Conservation (phyloP, 768 basidiomycete species). For the Suillus subalutaceus region DNA sequence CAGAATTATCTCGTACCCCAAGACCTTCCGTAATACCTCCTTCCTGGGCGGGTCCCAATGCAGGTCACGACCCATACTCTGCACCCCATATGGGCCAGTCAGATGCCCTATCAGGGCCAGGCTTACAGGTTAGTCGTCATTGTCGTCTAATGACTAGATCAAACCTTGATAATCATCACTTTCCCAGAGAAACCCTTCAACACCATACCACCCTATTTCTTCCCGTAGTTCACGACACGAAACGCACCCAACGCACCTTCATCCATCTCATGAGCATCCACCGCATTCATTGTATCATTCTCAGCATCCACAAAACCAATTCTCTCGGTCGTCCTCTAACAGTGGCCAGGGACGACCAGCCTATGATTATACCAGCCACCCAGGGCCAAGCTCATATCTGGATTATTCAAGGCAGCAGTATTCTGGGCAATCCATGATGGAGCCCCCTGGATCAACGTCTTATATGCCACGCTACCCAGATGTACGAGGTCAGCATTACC, state of each 20-base stretch:
- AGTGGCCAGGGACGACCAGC: conserved; percentile 27
- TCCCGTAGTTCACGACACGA: conserved; percentile 31
- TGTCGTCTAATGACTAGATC: conserved; percentile 1
- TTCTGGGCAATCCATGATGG: conserved; percentile 17
- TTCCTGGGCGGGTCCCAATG: conserved; percentile 49
- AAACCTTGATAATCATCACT: conserved; percentile 12
- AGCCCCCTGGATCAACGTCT: conserved; percentile 20
- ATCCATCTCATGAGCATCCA: conserved; percentile 24
- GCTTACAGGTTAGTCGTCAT: conserved; percentile 29
- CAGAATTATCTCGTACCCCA: conserved; percentile 48
- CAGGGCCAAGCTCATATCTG: conserved; percentile 3
- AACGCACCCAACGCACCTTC: conserved; percentile 21
- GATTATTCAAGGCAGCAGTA: conserved; percentile 11
- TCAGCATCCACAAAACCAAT: conserved; percentile 14
- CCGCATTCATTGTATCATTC: conserved; percentile 25
- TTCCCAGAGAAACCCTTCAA: conserved; percentile 25
- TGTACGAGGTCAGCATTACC: conserved; percentile 18
- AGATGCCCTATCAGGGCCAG: conserved; percentile 31
- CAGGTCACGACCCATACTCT: conserved; percentile 25
- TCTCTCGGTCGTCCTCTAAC: conserved; percentile 30
- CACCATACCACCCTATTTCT: conserved; percentile 23
- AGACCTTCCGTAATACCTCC: conserved; percentile 41
- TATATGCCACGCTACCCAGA: conserved; percentile 23
- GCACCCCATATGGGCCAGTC: conserved; percentile 26
- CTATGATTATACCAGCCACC: conserved; percentile 29